Evolutionary conservation across 1,284 basidiomycete species (phyloP).

Genomic region (Malassezia furfur): DNA sequence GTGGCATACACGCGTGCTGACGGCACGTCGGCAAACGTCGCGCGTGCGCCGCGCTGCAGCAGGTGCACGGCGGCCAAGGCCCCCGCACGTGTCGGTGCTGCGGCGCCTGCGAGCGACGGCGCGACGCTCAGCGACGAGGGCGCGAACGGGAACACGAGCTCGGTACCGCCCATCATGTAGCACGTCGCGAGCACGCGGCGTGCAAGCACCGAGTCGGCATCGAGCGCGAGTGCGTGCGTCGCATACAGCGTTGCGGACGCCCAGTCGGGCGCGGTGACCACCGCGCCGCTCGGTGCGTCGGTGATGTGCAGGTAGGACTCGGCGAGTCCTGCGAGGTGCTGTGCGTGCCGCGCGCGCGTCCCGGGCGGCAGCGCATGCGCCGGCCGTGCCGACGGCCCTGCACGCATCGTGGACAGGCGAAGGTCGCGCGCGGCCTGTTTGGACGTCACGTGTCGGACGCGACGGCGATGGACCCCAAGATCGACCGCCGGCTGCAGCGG

Average conservation of each 20-base stretch:
- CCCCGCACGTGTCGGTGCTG: slow-evolving; percentile 22
- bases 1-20: slow-evolving; percentile 35
- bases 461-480: slow-evolving; percentile 30
- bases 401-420: neutral
- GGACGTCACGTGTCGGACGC: neutral
- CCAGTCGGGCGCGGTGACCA: slow-evolving; percentile 11
- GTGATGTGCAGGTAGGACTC: slow-evolving; percentile 10
- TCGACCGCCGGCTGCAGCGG: slow-evolving; percentile 47
- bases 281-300: neutral
- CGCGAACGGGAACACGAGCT: slow-evolving; percentile 32
- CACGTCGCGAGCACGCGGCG: slow-evolving; percentile 30
- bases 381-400: neutral
- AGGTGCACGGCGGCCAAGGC: slow-evolving; percentile 37
- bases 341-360: neutral
- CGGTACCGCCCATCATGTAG: slow-evolving; percentile 30
- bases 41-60: slow-evolving; percentile 29
- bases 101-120: slow-evolving; percentile 17
- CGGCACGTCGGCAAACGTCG: slow-evolving; percentile 28
- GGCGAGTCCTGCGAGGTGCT: slow-evolving; percentile 5
- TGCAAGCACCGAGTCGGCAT: slow-evolving; percentile 22
- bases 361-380: neutral
- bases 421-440: neutral
- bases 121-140: slow-evolving; percentile 25
- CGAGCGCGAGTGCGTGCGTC: slow-evolving; percentile 28
- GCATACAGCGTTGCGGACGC: slow-evolving; percentile 36